Conservation (phyloP, 1,139 yeast genomes). For the Dujonia santamariae region DNA sequence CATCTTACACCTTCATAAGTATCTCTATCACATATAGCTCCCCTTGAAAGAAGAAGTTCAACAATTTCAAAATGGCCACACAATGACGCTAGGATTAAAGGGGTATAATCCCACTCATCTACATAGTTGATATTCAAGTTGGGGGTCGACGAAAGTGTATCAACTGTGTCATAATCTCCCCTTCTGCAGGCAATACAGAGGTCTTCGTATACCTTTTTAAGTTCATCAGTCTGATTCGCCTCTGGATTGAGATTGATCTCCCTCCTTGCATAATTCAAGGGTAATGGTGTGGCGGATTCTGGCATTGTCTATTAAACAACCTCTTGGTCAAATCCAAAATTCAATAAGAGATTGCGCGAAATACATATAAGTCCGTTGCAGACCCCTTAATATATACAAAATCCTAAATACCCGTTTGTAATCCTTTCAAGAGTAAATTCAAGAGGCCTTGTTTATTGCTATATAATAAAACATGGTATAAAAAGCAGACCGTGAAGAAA, state of each 20-base stretch:
- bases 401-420: no score
- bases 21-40: slow-evolving; percentile 77
- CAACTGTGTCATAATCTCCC: slow-evolving; percentile 67
- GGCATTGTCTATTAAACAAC: no score
- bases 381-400: no score
- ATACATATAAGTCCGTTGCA: no score
- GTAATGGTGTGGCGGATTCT: slow-evolving; percentile 1
- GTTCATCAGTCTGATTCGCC: not conserved
- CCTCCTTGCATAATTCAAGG: slow-evolving; percentile 3
- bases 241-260: not conserved
- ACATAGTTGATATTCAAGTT: slow-evolving; percentile 59
- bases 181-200: slow-evolving; percentile 66
- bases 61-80: slow-evolving; percentile 74
- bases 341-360: no score
- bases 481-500: not conserved
- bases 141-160: slow-evolving; percentile 48
- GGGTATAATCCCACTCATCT: slow-evolving; percentile 75
- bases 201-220: slow-evolving; percentile 16
- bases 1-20: slow-evolving; percentile 80
- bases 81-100: slow-evolving; percentile 65
- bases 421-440: not conserved
- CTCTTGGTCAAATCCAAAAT: no score
- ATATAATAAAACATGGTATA: slow-evolving; percentile 1
- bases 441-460: no score
- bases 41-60: slow-evolving; percentile 51